These are phyloP conservation scores for Elaeis oleifera DNA, from an alignment of 202 grass and related monocot species.

Conservation along the genomic window DNA sequence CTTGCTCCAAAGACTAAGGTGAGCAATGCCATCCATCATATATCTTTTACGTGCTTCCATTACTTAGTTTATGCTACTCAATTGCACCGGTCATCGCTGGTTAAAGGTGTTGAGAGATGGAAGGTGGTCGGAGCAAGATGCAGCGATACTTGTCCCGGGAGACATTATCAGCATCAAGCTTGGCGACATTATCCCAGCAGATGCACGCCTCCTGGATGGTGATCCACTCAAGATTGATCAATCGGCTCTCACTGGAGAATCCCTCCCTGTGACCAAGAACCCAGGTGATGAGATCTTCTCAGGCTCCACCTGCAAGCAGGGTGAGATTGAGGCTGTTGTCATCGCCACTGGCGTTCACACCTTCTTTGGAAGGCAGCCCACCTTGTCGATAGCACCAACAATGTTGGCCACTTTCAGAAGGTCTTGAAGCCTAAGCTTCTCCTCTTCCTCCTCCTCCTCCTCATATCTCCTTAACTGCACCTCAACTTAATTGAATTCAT, in stretches of 20 bases:
- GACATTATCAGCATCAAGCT: conserved; percentile 30
- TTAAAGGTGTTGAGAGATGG: conserved; percentile 42
- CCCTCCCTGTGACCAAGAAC: conserved; percentile 41
- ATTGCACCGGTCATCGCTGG: background rate
- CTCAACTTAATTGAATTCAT: background rate
- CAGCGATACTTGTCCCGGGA: conserved; percentile 43
- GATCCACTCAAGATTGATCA: conserved; percentile 71
- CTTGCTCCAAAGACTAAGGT: conserved; percentile 56
- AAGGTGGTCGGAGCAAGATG: conserved; percentile 55
- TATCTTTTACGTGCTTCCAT: background rate
- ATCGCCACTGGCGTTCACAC: conserved; percentile 68
- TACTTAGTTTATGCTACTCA: too few relatives aligned
- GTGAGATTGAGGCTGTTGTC: conserved; percentile 60
- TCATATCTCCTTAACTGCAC: background rate
- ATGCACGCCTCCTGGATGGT: conserved; percentile 36
- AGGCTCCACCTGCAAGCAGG: conserved; percentile 66
- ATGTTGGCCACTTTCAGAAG: conserved; percentile 65
- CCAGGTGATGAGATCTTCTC: conserved; percentile 49
- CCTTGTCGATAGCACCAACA: conserved; percentile 70
- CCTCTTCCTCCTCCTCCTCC: background rate
- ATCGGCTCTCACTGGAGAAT: conserved; percentile 55
- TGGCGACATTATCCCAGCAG: conserved; percentile 14
- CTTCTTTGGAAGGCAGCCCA: conserved; percentile 66
- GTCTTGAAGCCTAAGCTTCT: conserved; percentile 2
- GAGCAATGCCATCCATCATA: background rate